Evolutionary conservation across 257 asterid genomes (phyloP), one percentile per base, ranked within the genome.

Genomic region (Forsythia viridissima): DNA sequence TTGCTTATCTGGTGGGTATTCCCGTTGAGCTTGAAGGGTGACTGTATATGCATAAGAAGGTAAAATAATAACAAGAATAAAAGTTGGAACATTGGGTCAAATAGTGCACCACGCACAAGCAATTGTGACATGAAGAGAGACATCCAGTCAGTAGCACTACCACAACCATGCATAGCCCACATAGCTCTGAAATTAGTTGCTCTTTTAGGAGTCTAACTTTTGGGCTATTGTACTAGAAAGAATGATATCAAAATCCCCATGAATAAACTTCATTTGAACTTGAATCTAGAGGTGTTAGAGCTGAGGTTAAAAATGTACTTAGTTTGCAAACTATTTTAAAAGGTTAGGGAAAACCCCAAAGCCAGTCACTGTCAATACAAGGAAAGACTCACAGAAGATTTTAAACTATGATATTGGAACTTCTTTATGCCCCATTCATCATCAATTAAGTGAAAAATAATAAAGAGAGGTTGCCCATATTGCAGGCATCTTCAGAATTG

Each of bases 21-120:
- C 97, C 78, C 85, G 78, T 79, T 87, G 97, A 80, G 94, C 95
- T 89, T 93, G 98, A 76, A 89, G 93, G 79, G 96, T 92, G 61
- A 93, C 98, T 93, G 78, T 57, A 83, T 39, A 77, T 24, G 72
- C 75, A 83, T 68, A 15, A 80, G 8, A 78, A 74, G 80, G 18
- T 52, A 24, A 42, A 16, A 63, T 59, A 63, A 63, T 63, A 63
- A 30, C 6, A 20, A 61, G 5, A 21, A 8, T 57, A n/a, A 57
- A 57, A 9, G 9, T n/a, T n/a, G 30, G 66, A 57, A 57, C 30
- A 57, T n/a, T 57, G 66, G 30, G 65, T 48, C 59, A 48, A 48
- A 48, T 48, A 13, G 57, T 48, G n/a, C 59, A 48, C 20, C 59
- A 15, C 8, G 15, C 59, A 48, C 20, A 15, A 48, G 57, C 7